These are phyloP conservation scores for Chimonanthus salicifolius DNA, from an alignment of 164 flowering plant species.

Conservation along the genomic window DNA sequence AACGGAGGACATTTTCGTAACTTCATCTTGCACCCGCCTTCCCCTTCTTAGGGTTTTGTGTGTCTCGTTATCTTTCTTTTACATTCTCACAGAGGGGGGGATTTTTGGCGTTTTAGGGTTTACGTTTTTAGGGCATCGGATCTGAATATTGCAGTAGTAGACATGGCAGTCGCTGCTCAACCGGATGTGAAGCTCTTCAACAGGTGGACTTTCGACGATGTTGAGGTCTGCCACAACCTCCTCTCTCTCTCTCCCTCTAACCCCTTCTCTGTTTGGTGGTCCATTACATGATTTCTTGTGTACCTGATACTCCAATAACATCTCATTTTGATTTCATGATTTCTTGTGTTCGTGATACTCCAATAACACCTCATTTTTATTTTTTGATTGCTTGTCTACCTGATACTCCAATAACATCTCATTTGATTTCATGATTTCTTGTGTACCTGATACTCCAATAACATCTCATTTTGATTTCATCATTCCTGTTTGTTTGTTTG, in stretches of 20 bases:
- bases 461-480: too few species aligned
- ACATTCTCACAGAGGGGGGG: background rate
- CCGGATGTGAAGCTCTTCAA: constrained; percentile 31
- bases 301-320: background rate
- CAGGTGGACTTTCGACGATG: constrained; percentile 28
- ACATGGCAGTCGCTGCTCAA: constrained; percentile 14
- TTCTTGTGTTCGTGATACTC: background rate
- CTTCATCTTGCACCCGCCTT: too few species aligned
- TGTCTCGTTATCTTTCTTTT: background rate
- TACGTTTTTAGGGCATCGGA: background rate
- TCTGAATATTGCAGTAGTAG: background rate
- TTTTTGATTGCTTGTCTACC: background rate
- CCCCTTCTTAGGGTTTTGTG: background rate
- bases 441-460: background rate
- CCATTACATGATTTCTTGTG: background rate
- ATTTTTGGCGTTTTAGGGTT: background rate
- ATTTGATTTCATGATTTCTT: background rate
- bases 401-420: background rate
- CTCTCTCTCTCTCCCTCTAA: background rate
- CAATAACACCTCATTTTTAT: too few species aligned
- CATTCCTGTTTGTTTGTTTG: background rate
- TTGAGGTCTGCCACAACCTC: constrained; percentile 13
- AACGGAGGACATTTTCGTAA: too few species aligned
- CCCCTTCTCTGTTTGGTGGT: background rate
- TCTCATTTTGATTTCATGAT: background rate